A percentile compares a stretch with the other conserved stretches of the same genome.
Conservation (phyloP, 1,284 basidiomycete genomes). For the Omphalotus olearius region DNA sequence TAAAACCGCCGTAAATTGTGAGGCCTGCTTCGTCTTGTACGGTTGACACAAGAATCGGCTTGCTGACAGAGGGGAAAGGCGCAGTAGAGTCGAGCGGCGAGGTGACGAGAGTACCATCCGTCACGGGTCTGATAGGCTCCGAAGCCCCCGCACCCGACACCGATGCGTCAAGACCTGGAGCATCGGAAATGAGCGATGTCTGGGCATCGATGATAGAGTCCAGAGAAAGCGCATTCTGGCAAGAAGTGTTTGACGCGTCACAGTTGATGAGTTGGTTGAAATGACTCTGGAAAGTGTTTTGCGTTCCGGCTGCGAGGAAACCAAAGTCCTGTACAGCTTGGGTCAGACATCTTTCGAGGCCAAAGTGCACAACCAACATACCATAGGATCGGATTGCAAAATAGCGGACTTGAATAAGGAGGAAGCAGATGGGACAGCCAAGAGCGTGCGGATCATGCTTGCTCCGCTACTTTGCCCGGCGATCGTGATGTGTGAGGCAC, state of each 20-base stretch:
- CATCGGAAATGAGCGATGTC: slow-evolving; percentile 34
- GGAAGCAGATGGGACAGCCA: slow-evolving; percentile 62
- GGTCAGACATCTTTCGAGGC: not conserved
- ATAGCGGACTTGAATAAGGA: slow-evolving; percentile 71
- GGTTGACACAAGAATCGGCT: slow-evolving; percentile 68
- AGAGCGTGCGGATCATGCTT: slow-evolving; percentile 70
- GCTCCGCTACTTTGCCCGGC: slow-evolving; percentile 90
- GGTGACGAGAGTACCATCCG: slow-evolving; percentile 56
- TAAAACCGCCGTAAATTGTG: slow-evolving; percentile 47
- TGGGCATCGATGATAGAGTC: slow-evolving; percentile 49
- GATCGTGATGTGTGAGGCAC: slow-evolving; percentile 63
- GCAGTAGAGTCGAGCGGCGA: slow-evolving; percentile 53
- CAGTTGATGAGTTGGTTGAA: slow-evolving; percentile 53
- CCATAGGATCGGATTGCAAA: slow-evolving; percentile 84
- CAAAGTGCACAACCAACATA: slow-evolving; percentile 27
- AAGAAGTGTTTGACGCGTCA: slow-evolving; percentile 39
- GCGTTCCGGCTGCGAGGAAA: slow-evolving; percentile 54
- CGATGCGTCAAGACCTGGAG: slow-evolving; percentile 37
- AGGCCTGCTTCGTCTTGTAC: slow-evolving; percentile 65
- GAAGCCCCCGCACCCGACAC: slow-evolving; percentile 39
- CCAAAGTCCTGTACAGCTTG: slow-evolving; percentile 56
- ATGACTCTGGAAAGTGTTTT: slow-evolving; percentile 46
- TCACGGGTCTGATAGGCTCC: slow-evolving; percentile 60
- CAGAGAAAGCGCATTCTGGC: slow-evolving; percentile 48
- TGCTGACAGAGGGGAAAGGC: slow-evolving; percentile 50